Conservation (phyloP, 495 filamentous ascomycete species). For the Penicillium samsonianum region DNA sequence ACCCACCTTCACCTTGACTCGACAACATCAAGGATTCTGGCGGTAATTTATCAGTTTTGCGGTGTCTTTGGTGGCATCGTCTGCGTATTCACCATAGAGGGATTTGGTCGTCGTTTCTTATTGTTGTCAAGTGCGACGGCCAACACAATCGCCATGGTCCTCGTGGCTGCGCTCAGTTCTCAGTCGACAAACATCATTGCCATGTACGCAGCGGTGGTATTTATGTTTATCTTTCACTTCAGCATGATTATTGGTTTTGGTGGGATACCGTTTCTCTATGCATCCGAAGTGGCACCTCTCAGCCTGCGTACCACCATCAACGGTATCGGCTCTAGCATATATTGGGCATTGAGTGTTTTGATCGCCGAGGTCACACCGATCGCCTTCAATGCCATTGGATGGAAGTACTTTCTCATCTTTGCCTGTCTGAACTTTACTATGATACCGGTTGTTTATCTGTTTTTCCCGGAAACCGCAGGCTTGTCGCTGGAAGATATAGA, state of each 20-base stretch:
- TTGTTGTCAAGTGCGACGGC: slow-evolving; percentile 29
- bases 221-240: slow-evolving; percentile 54
- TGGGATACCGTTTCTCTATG: slow-evolving; percentile 54
- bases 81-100: slow-evolving; percentile 25
- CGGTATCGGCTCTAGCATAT: slow-evolving; percentile 43
- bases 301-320: slow-evolving; percentile 48
- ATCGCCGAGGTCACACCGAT: slow-evolving; percentile 28
- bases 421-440: slow-evolving; percentile 18
- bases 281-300: slow-evolving; percentile 52
- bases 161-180: slow-evolving; percentile 35
- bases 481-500: slow-evolving; percentile 57
- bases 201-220: slow-evolving; percentile 41
- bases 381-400: slow-evolving; percentile 19
- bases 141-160: slow-evolving; percentile 45
- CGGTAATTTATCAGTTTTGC: slow-evolving; percentile 21
- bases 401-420: slow-evolving; percentile 26
- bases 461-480: slow-evolving; percentile 56
- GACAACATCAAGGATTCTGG: slow-evolving; percentile 19
- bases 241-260: slow-evolving; percentile 54
- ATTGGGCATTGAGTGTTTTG: slow-evolving; percentile 41
- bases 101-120: slow-evolving; percentile 26
- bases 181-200: slow-evolving; percentile 22
- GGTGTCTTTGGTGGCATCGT: slow-evolving; percentile 19
- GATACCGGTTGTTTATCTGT: slow-evolving; percentile 37
- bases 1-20: slow-evolving; percentile 17